Evolutionary conservation across 306 rosid species (phyloP).

Genomic region (Cucurbita maxima): DNA sequence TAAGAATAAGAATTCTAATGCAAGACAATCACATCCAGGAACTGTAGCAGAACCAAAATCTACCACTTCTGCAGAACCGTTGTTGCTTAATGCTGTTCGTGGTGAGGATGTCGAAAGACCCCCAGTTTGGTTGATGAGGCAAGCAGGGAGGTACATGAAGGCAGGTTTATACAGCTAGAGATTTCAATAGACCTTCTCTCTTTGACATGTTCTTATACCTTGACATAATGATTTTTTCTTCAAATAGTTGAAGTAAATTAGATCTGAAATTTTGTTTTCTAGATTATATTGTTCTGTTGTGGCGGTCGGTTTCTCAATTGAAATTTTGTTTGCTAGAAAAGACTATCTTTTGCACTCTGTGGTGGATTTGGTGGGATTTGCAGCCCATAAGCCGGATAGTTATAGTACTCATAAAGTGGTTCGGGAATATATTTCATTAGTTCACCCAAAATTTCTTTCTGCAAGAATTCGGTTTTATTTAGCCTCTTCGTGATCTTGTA

Average conservation of each 20-base stretch:
- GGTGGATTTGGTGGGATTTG: background rate
- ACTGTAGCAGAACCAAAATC: slow-evolving; percentile 48
- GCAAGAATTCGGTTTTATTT: background rate
- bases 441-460: background rate
- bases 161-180: slow-evolving; percentile 46
- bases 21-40: slow-evolving; percentile 23
- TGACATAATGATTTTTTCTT: background rate
- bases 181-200: background rate
- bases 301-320: background rate
- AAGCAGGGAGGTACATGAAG: slow-evolving; percentile 99
- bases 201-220: background rate
- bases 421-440: background rate
- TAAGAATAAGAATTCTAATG: slow-evolving; percentile 9
- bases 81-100: slow-evolving; percentile 76
- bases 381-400: background rate
- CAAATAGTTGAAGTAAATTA: background rate
- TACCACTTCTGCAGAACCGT: slow-evolving; percentile 44
- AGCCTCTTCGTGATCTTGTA: background rate
- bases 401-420: background rate
- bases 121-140: slow-evolving; percentile 99
- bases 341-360: background rate
- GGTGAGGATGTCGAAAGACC: slow-evolving; percentile 80
- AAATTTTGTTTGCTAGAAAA: background rate
- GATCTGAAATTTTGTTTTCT: background rate
- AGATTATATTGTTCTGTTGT: background rate